Base-by-base conservation (phyloP, 164 flowering plant species). In the Akebia trifoliata region DNA sequence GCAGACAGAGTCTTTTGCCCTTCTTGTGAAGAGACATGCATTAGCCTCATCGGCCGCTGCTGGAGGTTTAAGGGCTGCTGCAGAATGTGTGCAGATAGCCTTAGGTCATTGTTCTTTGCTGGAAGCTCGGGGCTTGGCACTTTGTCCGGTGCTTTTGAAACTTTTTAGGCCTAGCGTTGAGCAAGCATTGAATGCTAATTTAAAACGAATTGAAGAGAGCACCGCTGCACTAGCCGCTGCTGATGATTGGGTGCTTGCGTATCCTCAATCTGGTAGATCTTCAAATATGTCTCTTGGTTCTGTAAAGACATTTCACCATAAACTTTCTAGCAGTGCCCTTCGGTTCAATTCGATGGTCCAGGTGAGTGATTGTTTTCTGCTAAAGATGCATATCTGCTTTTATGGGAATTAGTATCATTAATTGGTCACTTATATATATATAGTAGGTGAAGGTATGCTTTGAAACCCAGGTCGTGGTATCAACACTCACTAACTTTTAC, bases 161-260 rank as follows among this genome's bases (percentile, higher is more conserved):
- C 87, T 77, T 18, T 90, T 90, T 65, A 90, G 87, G 78, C 96
- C 99, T 43, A 83, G 86, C 60, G 85, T 94, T 56, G 99, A 94
- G 54, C 97, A 86, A 65, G 99, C 97, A 50, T 56, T 94, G 47
- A 71, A 70, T 20, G 89, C 99, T 53, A 90, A 85, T 69, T 64
- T 94, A 31, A 94, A 85, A 62, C 66, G 97, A 57, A 90, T 94
- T 66, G 96, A 90, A 60, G 91, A 87, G 65, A 83, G 89, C 69
- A 82, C 90, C 56, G 91, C 96, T 56, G 99, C 99, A 56, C 39
- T 90, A 60, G 99, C 95, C 34, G 97, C 97, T 68, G 90, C 94
- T 37, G 99, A 94, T 76, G 94, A 90, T 72, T 94, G 99, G 99
- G 70, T 81, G 10, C 87, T 90, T 15, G 71, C 78, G 39, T 72